Percentiles rank a stretch among this genome's conserved stretches.
Evolutionary conservation across 2,329 filamentous ascomycete species (phyloP).

Genomic region (Alternaria alternata): DNA sequence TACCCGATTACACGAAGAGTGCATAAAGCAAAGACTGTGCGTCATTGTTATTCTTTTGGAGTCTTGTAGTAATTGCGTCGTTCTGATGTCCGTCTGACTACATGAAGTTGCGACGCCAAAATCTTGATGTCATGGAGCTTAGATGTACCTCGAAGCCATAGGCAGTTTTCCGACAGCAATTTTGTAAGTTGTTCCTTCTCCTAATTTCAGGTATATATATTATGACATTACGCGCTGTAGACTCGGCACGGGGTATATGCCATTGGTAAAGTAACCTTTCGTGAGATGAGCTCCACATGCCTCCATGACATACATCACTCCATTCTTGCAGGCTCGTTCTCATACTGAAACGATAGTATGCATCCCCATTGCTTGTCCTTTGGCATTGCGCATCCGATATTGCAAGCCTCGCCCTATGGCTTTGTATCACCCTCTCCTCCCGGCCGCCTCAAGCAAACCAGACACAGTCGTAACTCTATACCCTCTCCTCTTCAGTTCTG

Average conservation of each 20-base stretch:
- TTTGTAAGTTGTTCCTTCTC: neutral
- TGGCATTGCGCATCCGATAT: rapidly evolving
- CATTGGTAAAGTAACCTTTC: neutral
- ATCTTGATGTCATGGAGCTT: neutral
- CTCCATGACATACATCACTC: neutral
- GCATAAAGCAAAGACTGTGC: neutral
- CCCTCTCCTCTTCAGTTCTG: conserved; percentile 72
- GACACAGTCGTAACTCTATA: conserved; percentile 74
- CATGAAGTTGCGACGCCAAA: neutral
- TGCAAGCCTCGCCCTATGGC: neutral
- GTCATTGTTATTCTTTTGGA: no score
- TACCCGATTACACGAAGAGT: neutral
- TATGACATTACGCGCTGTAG: neutral
- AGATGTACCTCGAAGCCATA: neutral
- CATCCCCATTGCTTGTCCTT: neutral
- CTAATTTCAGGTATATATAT: neutral
- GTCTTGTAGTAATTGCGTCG: neutral
- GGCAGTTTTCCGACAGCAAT: rapidly evolving
- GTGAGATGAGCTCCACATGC: neutral
- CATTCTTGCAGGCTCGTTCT: neutral
- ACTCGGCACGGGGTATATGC: neutral
- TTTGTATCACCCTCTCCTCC: neutral
- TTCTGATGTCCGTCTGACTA: neutral
- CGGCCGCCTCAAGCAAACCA: conserved; percentile 25
- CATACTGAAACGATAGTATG: neutral